Evolutionary conservation across 257 asterid genomes (phyloP).

Genomic region (Oldenlandia corymbosa): DNA sequence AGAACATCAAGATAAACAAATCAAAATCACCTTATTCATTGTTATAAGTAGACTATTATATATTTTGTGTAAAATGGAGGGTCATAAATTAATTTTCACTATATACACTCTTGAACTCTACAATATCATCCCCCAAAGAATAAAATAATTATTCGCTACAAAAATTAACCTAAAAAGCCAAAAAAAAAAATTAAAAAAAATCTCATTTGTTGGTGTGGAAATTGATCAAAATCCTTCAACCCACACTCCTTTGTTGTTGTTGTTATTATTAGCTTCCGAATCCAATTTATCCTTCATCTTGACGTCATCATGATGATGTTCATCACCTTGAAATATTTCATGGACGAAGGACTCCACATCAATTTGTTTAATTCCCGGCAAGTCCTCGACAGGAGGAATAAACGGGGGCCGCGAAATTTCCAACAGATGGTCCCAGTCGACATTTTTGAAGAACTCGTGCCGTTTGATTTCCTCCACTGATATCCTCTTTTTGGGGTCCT

Average conservation of each 20-base stretch:
- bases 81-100: too few species aligned
- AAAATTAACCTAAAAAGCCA: too few species aligned
- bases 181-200: constrained; percentile 22
- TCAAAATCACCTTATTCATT: too few species aligned
- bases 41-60: too few species aligned
- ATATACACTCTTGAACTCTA: too few species aligned
- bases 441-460: constrained; percentile 51
- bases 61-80: too few species aligned
- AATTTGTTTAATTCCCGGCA: constrained; percentile 37
- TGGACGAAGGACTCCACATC: constrained; percentile 71
- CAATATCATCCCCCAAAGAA: too few species aligned
- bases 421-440: constrained; percentile 63
- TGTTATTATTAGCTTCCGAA: not conserved
- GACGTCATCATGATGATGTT: constrained; percentile 29
- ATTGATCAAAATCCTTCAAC: constrained; percentile 35
- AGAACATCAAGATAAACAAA: too few species aligned
- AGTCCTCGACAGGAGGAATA: constrained; percentile 63
- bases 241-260: constrained; percentile 36
- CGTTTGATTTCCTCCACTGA: constrained; percentile 46
- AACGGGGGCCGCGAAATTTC: constrained; percentile 80
- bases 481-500: constrained; percentile 65
- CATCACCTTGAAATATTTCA: constrained; percentile 40
- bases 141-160: too few species aligned
- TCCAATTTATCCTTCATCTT: constrained; percentile 8
- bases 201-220: constrained; percentile 41